Base-by-base conservation (phyloP, 2,329 filamentous ascomycete species). In the Diaporthe sp. region DNA sequence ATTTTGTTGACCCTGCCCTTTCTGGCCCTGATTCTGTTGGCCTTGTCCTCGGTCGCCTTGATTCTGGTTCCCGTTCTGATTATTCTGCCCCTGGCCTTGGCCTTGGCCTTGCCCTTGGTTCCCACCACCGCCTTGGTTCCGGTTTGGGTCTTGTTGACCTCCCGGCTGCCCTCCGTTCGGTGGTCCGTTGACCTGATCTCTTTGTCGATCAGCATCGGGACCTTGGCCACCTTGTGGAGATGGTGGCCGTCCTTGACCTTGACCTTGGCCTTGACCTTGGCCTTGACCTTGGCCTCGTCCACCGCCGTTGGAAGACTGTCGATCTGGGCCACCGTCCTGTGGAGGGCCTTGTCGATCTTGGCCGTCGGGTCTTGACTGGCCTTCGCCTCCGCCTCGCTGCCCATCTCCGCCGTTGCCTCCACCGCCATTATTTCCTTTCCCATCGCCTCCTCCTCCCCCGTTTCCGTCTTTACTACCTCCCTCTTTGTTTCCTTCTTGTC, bases 21-120 rank as follows among this genome's bases (percentile, higher is more conserved):
- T 60, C 31, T 63, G 44, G 10, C 51, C 60, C 28, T 63, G 63
- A 34, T 34, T 47, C 20, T 22, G 22, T n/a, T 22, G 22, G 8
- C 63, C 44, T 51, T 67, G 63, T 10, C 44, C 28, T 53, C 61
- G 28, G 17, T 53, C 31, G 65, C 60, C 71, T 44, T 57, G 71
- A 12, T 57, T 57, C 31, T 68, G 63, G 31, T 31, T 22, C 0
- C 63, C 63, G 22, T 67, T 60, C 34, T 60, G 57, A 15, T 61
- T 51, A 31, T 47, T 65, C 15, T 47, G 58, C 2, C 34, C 31
- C 6, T 63, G 9, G 4, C 47, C 67, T 25, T 53, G 20, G 28
- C 47, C 67, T 37, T 53, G 20, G 28, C 60, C 49, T 37, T 60
- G 47, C 37, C 60, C 47, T 31, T 57, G 42, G 20, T 61, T 71